These are phyloP conservation scores for Pseudomicrostroma phylloplanum DNA, from an alignment of 1,284 basidiomycete genomes.

Conservation along the genomic window DNA sequence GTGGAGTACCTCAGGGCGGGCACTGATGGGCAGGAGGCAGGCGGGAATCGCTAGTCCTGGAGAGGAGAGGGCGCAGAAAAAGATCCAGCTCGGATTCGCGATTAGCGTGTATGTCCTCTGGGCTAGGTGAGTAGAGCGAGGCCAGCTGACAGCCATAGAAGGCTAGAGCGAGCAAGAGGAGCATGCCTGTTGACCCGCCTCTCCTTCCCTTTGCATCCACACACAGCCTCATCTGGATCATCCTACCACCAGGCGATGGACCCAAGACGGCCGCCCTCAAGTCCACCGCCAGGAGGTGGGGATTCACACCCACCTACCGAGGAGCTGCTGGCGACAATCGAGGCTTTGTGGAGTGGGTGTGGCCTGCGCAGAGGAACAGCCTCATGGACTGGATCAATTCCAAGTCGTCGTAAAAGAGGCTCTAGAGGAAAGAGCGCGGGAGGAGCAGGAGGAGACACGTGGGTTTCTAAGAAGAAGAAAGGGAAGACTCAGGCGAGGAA, in stretches of 20 bases:
- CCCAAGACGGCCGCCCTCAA: neutral
- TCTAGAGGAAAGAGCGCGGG: too few species aligned
- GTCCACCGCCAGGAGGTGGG: neutral
- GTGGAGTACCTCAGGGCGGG: neutral
- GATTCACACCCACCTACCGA: neutral
- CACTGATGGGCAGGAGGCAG: neutral
- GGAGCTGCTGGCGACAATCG: too few species aligned
- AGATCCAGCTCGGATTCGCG: conserved; percentile 4
- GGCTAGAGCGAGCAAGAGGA: neutral
- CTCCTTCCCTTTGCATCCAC: conserved; percentile 18
- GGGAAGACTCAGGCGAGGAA: too few species aligned
- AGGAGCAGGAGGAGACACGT: too few species aligned
- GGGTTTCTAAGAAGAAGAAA: too few species aligned
- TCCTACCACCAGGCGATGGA: neutral
- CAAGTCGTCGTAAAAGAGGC: too few species aligned
- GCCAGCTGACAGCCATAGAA: neutral
- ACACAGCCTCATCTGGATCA: conserved; percentile 35
- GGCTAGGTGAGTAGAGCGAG: neutral
- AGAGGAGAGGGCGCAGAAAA: conserved; percentile 4
- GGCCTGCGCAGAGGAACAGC: too few species aligned
- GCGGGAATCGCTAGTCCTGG: neutral
- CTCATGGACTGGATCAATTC: too few species aligned
- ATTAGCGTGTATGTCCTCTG: neutral
- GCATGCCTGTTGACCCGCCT: neutral
- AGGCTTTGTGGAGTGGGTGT: too few species aligned